Evolutionary conservation across 139 green algal species (phyloP).

Genomic region (Desmodesmus armatus): DNA sequence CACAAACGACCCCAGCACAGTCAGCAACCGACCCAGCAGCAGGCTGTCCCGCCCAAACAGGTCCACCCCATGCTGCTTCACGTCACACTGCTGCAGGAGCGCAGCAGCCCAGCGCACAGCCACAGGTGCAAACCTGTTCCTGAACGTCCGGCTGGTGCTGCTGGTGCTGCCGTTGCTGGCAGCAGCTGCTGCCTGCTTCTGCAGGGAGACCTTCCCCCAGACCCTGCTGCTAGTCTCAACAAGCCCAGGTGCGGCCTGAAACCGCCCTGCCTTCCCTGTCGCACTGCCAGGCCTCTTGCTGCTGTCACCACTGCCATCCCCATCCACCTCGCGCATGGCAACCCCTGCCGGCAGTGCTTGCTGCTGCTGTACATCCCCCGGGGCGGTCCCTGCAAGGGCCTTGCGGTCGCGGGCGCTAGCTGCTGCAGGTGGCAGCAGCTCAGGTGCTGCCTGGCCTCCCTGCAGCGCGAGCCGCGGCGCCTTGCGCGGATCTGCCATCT

Average conservation of each 20-base stretch:
- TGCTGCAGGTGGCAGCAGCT: constrained; percentile 16
- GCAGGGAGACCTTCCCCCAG: constrained; percentile 27
- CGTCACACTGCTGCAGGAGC: constrained; percentile 63
- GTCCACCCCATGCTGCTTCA: constrained; percentile 82
- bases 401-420: too few species aligned
- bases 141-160: constrained; percentile 25
- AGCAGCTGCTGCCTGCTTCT: constrained; percentile 1
- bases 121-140: constrained; percentile 60
- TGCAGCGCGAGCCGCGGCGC: constrained; percentile 33
- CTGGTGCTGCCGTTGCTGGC: background rate
- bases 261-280: too few species aligned
- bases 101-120: constrained; percentile 73
- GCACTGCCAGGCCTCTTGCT: background rate
- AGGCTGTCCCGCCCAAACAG: constrained; percentile 71
- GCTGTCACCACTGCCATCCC: background rate
- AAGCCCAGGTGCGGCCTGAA: constrained; percentile 16
- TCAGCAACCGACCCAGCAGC: constrained; percentile 82
- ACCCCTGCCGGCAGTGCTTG: background rate
- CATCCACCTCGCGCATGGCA: background rate
- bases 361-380: constrained; percentile 42
- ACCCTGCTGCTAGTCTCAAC: constrained; percentile 30
- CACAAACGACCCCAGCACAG: constrained; percentile 59
- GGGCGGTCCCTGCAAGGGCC: too few species aligned
- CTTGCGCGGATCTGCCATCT: constrained; percentile 56
- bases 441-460: constrained; percentile 20